Percentiles rank a stretch among this genome's conserved stretches.
These are phyloP conservation scores for Drechslerella dactyloides DNA, from an alignment of 2,329 filamentous ascomycete genomes.

Conservation along the genomic window DNA sequence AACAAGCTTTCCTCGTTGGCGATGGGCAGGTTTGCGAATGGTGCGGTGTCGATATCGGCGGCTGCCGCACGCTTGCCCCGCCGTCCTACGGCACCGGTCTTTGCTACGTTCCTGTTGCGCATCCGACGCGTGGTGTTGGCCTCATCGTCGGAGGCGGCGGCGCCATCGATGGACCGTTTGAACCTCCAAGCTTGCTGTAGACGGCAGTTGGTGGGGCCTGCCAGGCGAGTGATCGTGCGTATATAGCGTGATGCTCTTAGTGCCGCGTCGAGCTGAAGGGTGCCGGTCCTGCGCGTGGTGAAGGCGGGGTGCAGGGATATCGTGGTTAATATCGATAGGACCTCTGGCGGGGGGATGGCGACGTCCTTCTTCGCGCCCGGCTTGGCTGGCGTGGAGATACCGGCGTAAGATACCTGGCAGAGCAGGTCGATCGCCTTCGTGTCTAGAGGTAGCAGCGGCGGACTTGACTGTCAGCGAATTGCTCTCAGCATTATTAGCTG, in stretches of 20 bases:
- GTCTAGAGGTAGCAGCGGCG: constrained; percentile 11
- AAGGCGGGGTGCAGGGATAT: constrained; percentile 38
- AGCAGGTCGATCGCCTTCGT: constrained; percentile 35
- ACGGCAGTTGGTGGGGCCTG: constrained; percentile 37
- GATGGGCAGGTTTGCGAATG: constrained; percentile 33
- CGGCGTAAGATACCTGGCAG: constrained; percentile 33
- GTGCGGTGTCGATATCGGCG: constrained; percentile 20
- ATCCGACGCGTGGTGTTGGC: constrained; percentile 14
- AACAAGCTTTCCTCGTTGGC: constrained; percentile 42
- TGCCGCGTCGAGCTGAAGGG: constrained; percentile 9
- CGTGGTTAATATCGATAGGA: constrained; percentile 39
- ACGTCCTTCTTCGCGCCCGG: constrained; percentile 15
- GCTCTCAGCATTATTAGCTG: not conserved
- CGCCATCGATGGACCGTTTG: constrained; percentile 7
- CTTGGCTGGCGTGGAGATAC: constrained; percentile 25
- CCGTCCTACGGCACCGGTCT: constrained; percentile 16
- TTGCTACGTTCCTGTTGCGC: constrained; percentile 34
- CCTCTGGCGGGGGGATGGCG: constrained; percentile 27
- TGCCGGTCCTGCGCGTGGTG: constrained; percentile 28
- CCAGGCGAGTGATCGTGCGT: constrained; percentile 33
- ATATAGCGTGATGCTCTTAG: constrained; percentile 32
- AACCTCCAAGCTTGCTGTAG: constrained; percentile 45
- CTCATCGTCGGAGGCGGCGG: not conserved
- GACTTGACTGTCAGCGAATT: not conserved
- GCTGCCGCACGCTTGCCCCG: constrained; percentile 12